phyloP scores from a whole-genome alignment of 176 grass and related monocot genomes.

The Otatea glauca region DNA sequence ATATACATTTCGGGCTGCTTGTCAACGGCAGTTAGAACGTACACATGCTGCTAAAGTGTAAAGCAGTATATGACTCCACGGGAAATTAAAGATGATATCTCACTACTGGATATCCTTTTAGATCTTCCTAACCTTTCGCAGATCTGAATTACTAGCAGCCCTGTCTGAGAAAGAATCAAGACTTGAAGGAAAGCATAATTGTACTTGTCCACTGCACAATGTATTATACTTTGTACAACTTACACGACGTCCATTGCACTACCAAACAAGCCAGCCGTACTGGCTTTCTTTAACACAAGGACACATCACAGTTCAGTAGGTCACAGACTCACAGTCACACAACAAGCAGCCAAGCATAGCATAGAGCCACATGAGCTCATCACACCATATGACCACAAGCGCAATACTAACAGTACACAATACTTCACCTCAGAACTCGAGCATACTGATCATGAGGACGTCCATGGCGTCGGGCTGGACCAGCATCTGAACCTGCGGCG shows the following conservation, averaged over 20 bases:
- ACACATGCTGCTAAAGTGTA: too few species aligned
- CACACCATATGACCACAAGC: background rate
- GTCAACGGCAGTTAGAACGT: too few species aligned
- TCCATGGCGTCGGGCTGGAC: conserved; percentile 40
- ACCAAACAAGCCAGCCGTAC: background rate
- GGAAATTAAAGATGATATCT: background rate
- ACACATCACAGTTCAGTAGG: background rate
- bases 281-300: background rate
- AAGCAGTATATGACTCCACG: background rate
- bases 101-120: background rate
- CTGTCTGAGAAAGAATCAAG: background rate
- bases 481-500: conserved; percentile 26
- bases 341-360: background rate
- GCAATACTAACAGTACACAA: background rate
- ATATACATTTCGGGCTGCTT: too few species aligned
- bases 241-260: background rate
- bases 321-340: background rate
- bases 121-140: background rate
- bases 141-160: background rate
- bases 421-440: conserved; percentile 13
- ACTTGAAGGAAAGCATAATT: background rate
- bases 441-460: background rate
- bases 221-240: background rate
- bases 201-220: background rate
- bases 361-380: background rate